phyloP scores from a whole-genome alignment of 139 green algal genomes.

The Tetradesmus lagerheimii region DNA sequence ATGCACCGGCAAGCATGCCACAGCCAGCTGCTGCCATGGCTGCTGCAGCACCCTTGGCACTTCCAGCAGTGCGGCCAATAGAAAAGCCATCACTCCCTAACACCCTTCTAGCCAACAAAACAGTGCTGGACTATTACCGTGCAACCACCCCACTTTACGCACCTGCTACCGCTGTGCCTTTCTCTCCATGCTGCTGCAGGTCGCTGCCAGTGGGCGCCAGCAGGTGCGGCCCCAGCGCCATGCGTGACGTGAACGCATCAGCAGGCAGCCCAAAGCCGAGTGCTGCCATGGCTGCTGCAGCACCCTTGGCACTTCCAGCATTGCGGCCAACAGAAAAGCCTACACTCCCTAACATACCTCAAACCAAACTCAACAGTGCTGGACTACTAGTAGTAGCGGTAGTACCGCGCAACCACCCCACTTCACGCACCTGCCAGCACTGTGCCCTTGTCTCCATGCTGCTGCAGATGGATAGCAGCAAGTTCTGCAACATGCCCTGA shows the following conservation, averaged over 20 bases:
- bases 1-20: conserved; percentile 69
- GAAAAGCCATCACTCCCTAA: too few relatives aligned
- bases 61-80: too few relatives aligned
- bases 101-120: too few relatives aligned
- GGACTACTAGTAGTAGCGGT: too few relatives aligned
- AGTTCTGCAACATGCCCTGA: conserved; percentile 59
- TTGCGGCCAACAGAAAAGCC: neutral
- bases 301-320: neutral
- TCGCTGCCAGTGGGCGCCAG: conserved; percentile 92
- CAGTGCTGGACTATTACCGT: too few relatives aligned
- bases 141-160: too few relatives aligned
- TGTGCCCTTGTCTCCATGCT: conserved; percentile 65
- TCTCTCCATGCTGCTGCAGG: conserved; percentile 62
- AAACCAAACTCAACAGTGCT: too few relatives aligned
- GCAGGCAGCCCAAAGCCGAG: conserved; percentile 79
- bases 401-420: too few relatives aligned
- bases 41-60: conserved; percentile 55
- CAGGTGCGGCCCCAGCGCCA: conserved; percentile 89
- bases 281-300: conserved; percentile 59
- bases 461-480: conserved; percentile 82
- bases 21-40: conserved; percentile 74
- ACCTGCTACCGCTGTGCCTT: conserved; percentile 78
- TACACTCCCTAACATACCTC: neutral
- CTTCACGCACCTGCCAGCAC: conserved; percentile 66
- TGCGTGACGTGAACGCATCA: conserved; percentile 76